Base-by-base conservation (phyloP, 208 protist genomes). In the Wallacemonas sp. region DNA sequence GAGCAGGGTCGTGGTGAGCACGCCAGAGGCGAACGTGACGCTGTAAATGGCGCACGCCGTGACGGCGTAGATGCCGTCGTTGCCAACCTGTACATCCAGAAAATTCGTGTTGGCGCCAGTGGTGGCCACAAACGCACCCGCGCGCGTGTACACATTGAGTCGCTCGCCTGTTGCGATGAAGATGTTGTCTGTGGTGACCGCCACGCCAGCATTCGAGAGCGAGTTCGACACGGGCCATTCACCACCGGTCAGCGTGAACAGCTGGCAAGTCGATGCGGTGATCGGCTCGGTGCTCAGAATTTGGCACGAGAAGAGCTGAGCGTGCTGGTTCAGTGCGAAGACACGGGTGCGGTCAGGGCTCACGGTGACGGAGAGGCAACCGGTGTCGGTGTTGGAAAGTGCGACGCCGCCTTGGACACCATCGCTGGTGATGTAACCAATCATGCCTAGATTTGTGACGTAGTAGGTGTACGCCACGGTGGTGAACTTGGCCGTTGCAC, bases 111-210 rank as follows among this genome's bases (percentile, higher is more conserved):
- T 59, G 1, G 11, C 11, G 24, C 56, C 39, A 17, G 33, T 36
- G 30, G 14, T 21, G 12, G 53, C 38, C 26, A 56, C 59, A 9
- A 46, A 26, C 2, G 21, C 54, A 9, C 62, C 61, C 51, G 2
- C 30, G 62, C 46, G 46, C 65, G 14, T 65, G 72, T 80, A 86
- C 54, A 71, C 59, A 54, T 67, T 47, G 36, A 74, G 30, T 0
- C 55, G 51, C 24, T 51, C 26, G 6, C 60, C 36, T 17, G 58
- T 75, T 33, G 63, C 65, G 42, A 72, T 30, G 44, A 80, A 60
- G 12, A 80, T 51, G 17, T 47, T 61, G 22, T 66, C 68, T 24
- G 27, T 34, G 41, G 45, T 78, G 22, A 73, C 68, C 15, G 68
- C 53, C 2, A 85, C 66, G 4, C 54, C 67, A 2, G 17, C 26